These are phyloP conservation scores for Pyrus betulifolia DNA, from an alignment of 306 rosid genomes.

Conservation along the genomic window DNA sequence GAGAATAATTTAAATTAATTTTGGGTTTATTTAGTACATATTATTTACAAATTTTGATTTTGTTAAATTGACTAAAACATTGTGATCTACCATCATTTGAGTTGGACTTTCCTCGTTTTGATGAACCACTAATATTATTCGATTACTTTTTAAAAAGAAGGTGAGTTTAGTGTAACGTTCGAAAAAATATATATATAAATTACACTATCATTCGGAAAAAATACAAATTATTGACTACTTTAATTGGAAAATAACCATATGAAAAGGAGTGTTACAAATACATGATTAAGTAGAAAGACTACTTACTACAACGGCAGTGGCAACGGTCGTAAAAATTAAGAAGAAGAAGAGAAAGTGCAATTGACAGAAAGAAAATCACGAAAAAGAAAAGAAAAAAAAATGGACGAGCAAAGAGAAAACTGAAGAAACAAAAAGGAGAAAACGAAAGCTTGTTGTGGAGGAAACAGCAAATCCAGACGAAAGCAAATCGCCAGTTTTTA, in stretches of 20 bases:
- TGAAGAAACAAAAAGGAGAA: not conserved
- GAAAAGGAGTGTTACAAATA: not conserved
- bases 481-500: constrained; percentile 18
- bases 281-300: not conserved
- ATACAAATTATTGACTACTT: too few relatives aligned
- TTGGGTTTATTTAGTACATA: too few relatives aligned
- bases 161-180: too few relatives aligned
- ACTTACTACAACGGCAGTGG: constrained; percentile 8
- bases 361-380: constrained; percentile 7
- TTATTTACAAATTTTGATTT: too few relatives aligned
- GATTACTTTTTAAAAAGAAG: too few relatives aligned
- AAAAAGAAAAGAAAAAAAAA: not conserved
- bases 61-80: too few relatives aligned
- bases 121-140: too few relatives aligned
- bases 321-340: constrained; percentile 12
- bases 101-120: too few relatives aligned
- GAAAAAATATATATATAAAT: too few relatives aligned
- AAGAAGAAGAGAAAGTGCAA: not conserved
- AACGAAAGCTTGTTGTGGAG: constrained; percentile 42
- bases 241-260: not conserved
- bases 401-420: not conserved
- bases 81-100: too few relatives aligned
- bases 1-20: not conserved
- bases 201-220: too few relatives aligned
- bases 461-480: constrained; percentile 43